Conservation (phyloP, 495 filamentous ascomycete genomes). For the Lasiosphaeria miniovina region DNA sequence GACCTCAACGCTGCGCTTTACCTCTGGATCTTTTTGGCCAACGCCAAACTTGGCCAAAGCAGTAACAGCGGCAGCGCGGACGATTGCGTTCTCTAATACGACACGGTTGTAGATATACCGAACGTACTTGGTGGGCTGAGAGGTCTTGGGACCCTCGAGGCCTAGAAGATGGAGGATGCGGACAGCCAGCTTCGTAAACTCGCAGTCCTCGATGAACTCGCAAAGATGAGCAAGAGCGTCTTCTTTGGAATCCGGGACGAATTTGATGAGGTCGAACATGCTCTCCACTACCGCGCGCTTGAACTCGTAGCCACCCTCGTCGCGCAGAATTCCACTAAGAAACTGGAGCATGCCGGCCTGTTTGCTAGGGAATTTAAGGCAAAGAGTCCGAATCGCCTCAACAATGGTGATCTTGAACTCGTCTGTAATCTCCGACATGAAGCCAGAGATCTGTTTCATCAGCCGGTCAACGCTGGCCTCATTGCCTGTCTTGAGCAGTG, state of each 20-base stretch:
- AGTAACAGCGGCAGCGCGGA: slow-evolving; percentile 92
- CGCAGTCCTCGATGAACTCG: slow-evolving; percentile 99
- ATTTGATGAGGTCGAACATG: slow-evolving; percentile 99
- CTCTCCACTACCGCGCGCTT: slow-evolving; percentile 97
- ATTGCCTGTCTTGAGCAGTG: slow-evolving; percentile 95
- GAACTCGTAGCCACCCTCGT: slow-evolving; percentile 98
- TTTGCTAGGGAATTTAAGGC: slow-evolving; percentile 96
- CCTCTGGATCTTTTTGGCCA: slow-evolving; percentile 91
- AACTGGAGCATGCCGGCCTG: slow-evolving; percentile 97
- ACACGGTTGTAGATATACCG: slow-evolving; percentile 99
- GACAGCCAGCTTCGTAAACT: slow-evolving; percentile 97
- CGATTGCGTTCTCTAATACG: slow-evolving; percentile 93
- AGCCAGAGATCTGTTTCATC: slow-evolving; percentile 96
- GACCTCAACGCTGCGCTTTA: slow-evolving; percentile 91
- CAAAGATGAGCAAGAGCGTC: slow-evolving; percentile 95
- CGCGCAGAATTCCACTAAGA: slow-evolving; percentile 88
- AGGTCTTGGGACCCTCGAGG: slow-evolving; percentile 90
- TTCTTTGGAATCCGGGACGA: slow-evolving; percentile 96
- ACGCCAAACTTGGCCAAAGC: slow-evolving; percentile 96
- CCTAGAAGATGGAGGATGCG: slow-evolving; percentile 91
- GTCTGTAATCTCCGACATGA: slow-evolving; percentile 97
- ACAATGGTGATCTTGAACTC: slow-evolving; percentile 99
- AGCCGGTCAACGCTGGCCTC: slow-evolving; percentile 94
- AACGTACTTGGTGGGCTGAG: slow-evolving; percentile 96
- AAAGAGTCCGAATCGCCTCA: slow-evolving; percentile 92